Percentiles rank a stretch among this genome's conserved stretches.
These are phyloP conservation scores for Neonectria faginata DNA, from an alignment of 2,329 filamentous ascomycete species.

Conservation along the genomic window DNA sequence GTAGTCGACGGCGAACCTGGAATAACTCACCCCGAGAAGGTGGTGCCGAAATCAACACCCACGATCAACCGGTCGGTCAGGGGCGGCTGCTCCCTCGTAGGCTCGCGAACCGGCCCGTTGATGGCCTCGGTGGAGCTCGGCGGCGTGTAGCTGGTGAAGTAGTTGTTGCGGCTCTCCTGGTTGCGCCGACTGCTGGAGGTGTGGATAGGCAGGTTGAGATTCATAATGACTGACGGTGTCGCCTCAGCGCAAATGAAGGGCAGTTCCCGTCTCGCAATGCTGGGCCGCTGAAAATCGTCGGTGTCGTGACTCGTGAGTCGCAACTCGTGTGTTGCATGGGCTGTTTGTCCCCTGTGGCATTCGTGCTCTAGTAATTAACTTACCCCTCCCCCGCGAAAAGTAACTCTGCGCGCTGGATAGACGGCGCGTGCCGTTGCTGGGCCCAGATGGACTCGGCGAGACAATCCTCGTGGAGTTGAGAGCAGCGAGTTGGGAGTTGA, in stretches of 20 bases:
- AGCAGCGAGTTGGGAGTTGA: background rate
- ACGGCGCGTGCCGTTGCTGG: conserved; percentile 21
- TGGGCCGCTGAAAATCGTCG: conserved; percentile 6
- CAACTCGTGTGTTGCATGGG: conserved; percentile 15
- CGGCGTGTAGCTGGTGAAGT: conserved; percentile 67
- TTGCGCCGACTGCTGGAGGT: conserved; percentile 62
- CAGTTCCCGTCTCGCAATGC: conserved; percentile 7
- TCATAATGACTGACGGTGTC: conserved; percentile 55
- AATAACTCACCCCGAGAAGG: conserved; percentile 76
- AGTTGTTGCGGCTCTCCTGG: conserved; percentile 66
- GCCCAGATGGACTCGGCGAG: conserved; percentile 6
- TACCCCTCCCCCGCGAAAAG: conserved; percentile 41
- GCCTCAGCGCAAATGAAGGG: conserved; percentile 10
- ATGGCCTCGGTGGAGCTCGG: conserved; percentile 71
- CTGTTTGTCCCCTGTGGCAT: conserved; percentile 32
- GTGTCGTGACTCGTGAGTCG: background rate
- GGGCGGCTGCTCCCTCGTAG: conserved; percentile 62
- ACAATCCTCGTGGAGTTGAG: conserved; percentile 13
- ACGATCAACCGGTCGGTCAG: conserved; percentile 76
- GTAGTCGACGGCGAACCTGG: background rate
- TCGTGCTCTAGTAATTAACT: conserved; percentile 16
- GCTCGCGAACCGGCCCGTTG: conserved; percentile 70
- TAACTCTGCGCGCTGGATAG: conserved; percentile 19
- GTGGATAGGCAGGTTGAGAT: conserved; percentile 64
- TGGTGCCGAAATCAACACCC: conserved; percentile 87